Base-by-base conservation (phyloP, 805 yeast species). In the Candida patagonica region DNA sequence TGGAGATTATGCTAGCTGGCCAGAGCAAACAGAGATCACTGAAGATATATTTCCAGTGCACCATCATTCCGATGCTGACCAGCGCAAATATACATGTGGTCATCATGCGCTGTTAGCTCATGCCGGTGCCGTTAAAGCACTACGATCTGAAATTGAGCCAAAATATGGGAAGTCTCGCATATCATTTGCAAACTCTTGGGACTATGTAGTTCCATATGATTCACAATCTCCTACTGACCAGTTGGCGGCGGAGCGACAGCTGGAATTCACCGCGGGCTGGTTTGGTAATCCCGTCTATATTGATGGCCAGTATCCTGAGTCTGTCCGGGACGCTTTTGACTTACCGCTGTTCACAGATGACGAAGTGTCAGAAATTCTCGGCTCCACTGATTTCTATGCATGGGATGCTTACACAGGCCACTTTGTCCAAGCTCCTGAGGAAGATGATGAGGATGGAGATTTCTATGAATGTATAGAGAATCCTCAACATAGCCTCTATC, bases 321-420 rank as follows among this genome's bases (percentile, higher is more conserved):
- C 51, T 6, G 44, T 50, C 43, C 47, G 45, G 21, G 48, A 50
- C 16, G 46, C 56, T 10, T 47, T 56, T 20, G 37, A 30, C 29
- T 42, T 49, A 16, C 56, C 55, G 10, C 24, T 24, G 8, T 55
- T 58, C 47, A 50, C 61, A 4, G 47, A 29, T 3, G 58, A 52
- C 13, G 62, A 61, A 42, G 49, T 54, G 31, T 22, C 36, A 29
- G 41, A 46, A 9, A 50, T 59, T 20, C 40, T 52, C 10, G 53
- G 53, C 10, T 49, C 58, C 5, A 33, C 55, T 6, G 65, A 61
- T 40, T 61, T 55, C 51, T 57, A 57, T 36, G 63, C 63, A n/a
- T 48, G 56, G 46, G 62, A 59, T 33, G 56, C 56, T 5, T 57
- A 59, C 41, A 55, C 62, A 26, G 56, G 56, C 10, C 45, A 44